phyloP scores from a whole-genome alignment of 441 rosid genomes.

The Theobroma grandiflorum region DNA sequence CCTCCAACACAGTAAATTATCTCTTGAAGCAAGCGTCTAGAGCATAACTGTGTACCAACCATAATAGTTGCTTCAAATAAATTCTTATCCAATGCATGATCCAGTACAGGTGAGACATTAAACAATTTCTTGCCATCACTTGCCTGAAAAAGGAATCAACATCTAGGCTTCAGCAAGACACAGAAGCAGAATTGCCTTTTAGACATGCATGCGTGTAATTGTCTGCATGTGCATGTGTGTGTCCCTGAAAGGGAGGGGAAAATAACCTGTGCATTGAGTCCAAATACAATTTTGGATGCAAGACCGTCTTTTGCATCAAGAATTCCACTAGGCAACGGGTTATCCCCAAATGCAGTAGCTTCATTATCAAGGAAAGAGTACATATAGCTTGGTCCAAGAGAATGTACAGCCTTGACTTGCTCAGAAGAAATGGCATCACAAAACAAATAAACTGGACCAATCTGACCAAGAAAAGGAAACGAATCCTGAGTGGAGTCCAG shows the following conservation, averaged over 20 bases:
- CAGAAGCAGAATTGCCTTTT: background rate
- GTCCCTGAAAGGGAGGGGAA: background rate
- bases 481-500: conserved; percentile 58
- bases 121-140: conserved; percentile 87
- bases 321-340: conserved; percentile 77
- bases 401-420: conserved; percentile 85
- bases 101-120: conserved; percentile 83
- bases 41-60: conserved; percentile 93
- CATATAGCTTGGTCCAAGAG: conserved; percentile 99
- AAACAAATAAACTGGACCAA: conserved; percentile 95
- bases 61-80: conserved; percentile 83
- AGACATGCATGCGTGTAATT: background rate
- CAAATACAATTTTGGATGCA: conserved; percentile 90
- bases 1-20: conserved; percentile 99
- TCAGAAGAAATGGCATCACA: conserved; percentile 89
- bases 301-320: conserved; percentile 97
- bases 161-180: conserved; percentile 22
- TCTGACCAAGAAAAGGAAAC: conserved; percentile 88
- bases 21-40: conserved; percentile 93
- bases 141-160: conserved; percentile 72
- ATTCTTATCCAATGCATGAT: conserved; percentile 69
- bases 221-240: background rate
- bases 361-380: conserved; percentile 93
- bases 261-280: conserved; percentile 96
- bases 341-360: conserved; percentile 62